phyloP scores from a whole-genome alignment of 192 early-diverging fungal species.

The Mortierella antarctica region DNA sequence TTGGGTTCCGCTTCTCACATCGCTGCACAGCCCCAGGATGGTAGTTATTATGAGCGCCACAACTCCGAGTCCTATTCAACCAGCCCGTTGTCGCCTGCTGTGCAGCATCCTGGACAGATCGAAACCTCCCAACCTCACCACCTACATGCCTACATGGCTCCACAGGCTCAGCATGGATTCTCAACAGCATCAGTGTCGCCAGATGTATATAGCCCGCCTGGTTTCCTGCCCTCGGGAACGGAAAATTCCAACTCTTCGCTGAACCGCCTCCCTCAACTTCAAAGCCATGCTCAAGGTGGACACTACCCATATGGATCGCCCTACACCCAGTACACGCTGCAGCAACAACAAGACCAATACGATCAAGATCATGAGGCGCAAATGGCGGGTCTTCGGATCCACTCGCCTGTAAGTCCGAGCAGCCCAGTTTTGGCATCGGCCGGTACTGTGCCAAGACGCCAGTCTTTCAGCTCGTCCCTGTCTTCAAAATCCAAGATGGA shows the following conservation, averaged over 20 bases:
- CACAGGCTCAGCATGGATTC: conserved; percentile 45
- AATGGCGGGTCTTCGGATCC: conserved; percentile 35
- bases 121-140: conserved; percentile 13
- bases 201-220: conserved; percentile 41
- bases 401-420: conserved; percentile 34
- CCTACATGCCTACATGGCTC: conserved; percentile 20
- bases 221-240: conserved; percentile 16
- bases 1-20: conserved; percentile 46
- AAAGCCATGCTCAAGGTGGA: conserved; percentile 14
- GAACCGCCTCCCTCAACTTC: not conserved
- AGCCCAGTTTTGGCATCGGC: conserved; percentile 11
- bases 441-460: conserved; percentile 19
- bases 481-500: conserved; percentile 26
- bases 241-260: conserved; percentile 15
- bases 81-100: conserved; percentile 33
- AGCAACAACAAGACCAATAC: conserved; percentile 26
- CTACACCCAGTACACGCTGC: conserved; percentile 30
- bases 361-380: conserved; percentile 42
- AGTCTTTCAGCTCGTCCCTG: conserved; percentile 42
- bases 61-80: conserved; percentile 35
- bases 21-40: conserved; percentile 24
- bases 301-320: conserved; percentile 32
- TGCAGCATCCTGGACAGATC: conserved; percentile 12
- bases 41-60: conserved; percentile 28
- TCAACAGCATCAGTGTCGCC: conserved; percentile 36